Base-by-base conservation (phyloP, 2,329 filamentous ascomycete species). In the Parastagonospora avenae region DNA sequence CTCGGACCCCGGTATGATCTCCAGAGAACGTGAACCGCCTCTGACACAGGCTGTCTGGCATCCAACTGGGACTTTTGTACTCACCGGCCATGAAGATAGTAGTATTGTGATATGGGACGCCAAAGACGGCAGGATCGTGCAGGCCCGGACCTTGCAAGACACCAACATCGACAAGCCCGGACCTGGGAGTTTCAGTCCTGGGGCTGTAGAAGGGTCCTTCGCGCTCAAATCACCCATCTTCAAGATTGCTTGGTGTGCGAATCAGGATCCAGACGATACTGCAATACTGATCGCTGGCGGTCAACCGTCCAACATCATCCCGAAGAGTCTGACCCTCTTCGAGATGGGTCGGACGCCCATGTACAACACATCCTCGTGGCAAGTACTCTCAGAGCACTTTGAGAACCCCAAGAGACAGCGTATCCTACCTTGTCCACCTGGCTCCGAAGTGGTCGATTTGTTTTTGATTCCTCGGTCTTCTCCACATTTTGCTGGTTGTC, bases 21-120 rank as follows among this genome's bases (percentile, higher is more conserved):
- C 86, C 49, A 81, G 82, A 11, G 71, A 83, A 52, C 85, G 92
- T 43, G 85, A 81, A 62, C 94, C 93, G 11, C 84, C 82, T 50
- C 75, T 97, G 54, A 91, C 87, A 1, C 90, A 96, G 62, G 92
- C 91, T 1, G 73, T 93, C 12, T 99, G 93, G 92, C 94, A 99
- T 76, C 94, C 94, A 0, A 96, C 91, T 1, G 94, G 92, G 0
- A 95, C 91, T 0, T 96, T 96, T 65, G 77, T 97, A 32, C 71
- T 94, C 59, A 96, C 91, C 0, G 90, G 87, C 1, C 90, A 97
- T 67, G 92, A 96, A 48, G 94, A 99, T 70, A 88, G 89, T 30
- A 96, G 91, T 62, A 78, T 99, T 40, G 93, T 96, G 0, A 89
- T 97, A 61, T 99, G 93, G 92, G 94, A 99, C 72, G 80, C 89